Conservation (phyloP, 371 early-diverging fungal species). For the Mortierella sp. region DNA sequence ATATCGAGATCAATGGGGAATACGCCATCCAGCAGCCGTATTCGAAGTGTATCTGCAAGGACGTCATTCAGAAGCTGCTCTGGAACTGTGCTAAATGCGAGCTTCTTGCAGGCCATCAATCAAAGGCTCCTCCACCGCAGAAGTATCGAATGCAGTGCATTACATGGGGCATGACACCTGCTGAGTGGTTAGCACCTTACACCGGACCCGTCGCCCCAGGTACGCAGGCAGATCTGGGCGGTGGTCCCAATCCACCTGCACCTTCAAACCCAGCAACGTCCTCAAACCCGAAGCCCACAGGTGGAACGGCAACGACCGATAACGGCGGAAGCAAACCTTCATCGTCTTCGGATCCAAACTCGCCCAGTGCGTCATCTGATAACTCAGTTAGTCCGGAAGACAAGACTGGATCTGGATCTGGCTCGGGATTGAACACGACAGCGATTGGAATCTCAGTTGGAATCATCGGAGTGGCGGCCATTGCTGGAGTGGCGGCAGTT, state of each 20-base stretch:
- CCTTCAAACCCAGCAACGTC: neutral
- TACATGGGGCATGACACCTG: conserved; percentile 20
- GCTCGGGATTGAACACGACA: conserved; percentile 16
- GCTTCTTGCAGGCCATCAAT: conserved; percentile 16
- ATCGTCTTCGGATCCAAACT: neutral
- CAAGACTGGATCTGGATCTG: neutral
- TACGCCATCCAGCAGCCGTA: conserved; percentile 26
- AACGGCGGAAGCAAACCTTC: conserved; percentile 8
- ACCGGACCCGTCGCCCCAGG: conserved; percentile 30
- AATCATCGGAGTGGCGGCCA: conserved; percentile 32
- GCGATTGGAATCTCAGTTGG: conserved; percentile 34
- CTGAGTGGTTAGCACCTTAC: conserved; percentile 19
- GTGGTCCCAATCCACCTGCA: conserved; percentile 5
- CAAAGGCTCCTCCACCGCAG: conserved; percentile 33
- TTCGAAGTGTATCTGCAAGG: conserved; percentile 37
- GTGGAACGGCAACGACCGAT: neutral
- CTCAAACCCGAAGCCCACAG: neutral
- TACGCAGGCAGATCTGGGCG: conserved; percentile 24
- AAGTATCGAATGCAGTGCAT: conserved; percentile 35
- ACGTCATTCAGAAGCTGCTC: conserved; percentile 32
- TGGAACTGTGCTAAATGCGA: conserved; percentile 47
- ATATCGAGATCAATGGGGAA: conserved; percentile 23
- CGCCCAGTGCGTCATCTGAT: conserved; percentile 7
- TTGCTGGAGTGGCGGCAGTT: conserved; percentile 23
- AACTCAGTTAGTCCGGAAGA: conserved; percentile 9